Base-by-base conservation (phyloP, 2,329 filamentous ascomycete species). In the Phialophora macrospora region DNA sequence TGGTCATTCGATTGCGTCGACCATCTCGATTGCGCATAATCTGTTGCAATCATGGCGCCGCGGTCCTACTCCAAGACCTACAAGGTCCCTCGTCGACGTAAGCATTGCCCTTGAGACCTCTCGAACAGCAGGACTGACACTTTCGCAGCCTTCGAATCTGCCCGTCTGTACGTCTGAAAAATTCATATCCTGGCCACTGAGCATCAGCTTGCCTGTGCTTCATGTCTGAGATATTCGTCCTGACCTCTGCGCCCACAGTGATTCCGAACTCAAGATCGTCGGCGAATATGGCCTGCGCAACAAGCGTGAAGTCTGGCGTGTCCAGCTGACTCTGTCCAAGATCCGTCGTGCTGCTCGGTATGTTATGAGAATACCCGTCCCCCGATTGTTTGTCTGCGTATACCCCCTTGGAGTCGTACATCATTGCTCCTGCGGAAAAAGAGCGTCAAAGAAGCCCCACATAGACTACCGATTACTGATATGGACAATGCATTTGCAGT, bases 311-410 rank as follows among this genome's bases (percentile, higher is more conserved):
- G 95, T 99, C 81, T 99, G 95, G 95, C 93, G 95, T 85, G 95
- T 99, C 85, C 90, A 92, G 88, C 90, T 99, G 84, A 97, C 94
- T 80, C 90, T 99, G 80, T 98, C 95, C 87, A 98, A 98, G 90
- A 99, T 99, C 80, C 95, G 95, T 93, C 95, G 95, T 97, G 95
- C 95, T 90, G 95, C 95, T 82, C 95, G 95, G 94, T 97, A 91
- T 78, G 88, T 5, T n/a, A 44, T 44, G 11, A 66, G 74, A 67
- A 75, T n/a, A n/a, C n/a, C n/a, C n/a, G 69, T 60, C 14, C n/a
- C 3, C 6, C 5, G 38, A 8, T 20, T n/a, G 14, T n/a, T 1
- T 8, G 38, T 8, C 38, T 20, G 38, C 17, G 14, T 17, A 17
- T 41, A 17, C 6, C 14, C 14, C 38, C n/a, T 3, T 14, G 34